Conservation (phyloP, 2,329 filamentous ascomycete genomes). For the Fonsecaea pedrosoi region DNA sequence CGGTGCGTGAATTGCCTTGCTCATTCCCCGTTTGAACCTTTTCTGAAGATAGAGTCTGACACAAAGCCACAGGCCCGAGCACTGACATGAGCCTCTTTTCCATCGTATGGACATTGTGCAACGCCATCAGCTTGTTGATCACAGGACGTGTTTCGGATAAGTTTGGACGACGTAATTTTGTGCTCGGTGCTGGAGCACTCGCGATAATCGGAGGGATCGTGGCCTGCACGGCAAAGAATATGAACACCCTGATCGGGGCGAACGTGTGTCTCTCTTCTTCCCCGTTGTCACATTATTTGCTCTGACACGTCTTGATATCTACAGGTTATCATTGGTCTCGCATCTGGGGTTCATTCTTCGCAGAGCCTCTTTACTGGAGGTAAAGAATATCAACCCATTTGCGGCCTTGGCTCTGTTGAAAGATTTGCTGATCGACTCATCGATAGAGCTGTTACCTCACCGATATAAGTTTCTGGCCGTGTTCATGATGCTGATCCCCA, state of each 20-base stretch:
- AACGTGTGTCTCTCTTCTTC: slow-evolving; percentile 14
- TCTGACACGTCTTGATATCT: too few species aligned
- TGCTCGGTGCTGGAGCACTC: slow-evolving; percentile 13
- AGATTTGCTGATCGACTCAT: too few species aligned
- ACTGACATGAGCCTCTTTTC: slow-evolving; percentile 26
- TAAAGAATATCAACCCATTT: too few species aligned
- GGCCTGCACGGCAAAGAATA: slow-evolving; percentile 43
- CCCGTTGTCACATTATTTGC: too few species aligned
- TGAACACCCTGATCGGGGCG: slow-evolving; percentile 45
- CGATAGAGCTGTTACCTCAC: too few species aligned
- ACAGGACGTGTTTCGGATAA: slow-evolving; percentile 32
- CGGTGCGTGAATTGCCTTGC: too few species aligned
- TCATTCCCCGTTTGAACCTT: too few species aligned
- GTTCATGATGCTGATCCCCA: too few species aligned
- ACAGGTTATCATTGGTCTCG: neutral
- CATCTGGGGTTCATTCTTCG: slow-evolving; percentile 21
- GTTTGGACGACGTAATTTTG: slow-evolving; percentile 29
- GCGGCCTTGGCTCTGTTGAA: too few species aligned
- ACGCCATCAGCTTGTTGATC: slow-evolving; percentile 24
- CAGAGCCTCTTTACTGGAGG: too few species aligned
- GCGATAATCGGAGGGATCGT: slow-evolving; percentile 39
- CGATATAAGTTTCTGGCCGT: too few species aligned
- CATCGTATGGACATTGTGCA: slow-evolving; percentile 28
- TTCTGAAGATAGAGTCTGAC: too few species aligned
- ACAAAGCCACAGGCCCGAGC: slow-evolving; percentile 14